phyloP scores from a whole-genome alignment of 805 yeast genomes.

The Clavispora asparagi region DNA sequence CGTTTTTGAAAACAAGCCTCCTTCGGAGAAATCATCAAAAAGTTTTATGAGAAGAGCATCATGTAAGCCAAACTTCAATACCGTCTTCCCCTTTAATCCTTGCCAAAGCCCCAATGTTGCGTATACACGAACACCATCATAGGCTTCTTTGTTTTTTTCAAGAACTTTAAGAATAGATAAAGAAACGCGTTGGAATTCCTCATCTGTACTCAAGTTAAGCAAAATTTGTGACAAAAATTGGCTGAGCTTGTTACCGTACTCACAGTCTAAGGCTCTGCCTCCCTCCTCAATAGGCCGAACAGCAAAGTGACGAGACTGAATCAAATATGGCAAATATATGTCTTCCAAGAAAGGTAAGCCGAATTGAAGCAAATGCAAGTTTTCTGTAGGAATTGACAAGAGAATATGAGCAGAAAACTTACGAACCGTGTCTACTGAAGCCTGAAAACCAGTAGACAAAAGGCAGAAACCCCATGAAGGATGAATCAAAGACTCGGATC shows the following conservation, averaged over 20 bases:
- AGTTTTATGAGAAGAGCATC: conserved; percentile 21
- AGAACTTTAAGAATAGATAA: conserved; percentile 39
- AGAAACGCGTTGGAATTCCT: conserved; percentile 21
- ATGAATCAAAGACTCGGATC: conserved; percentile 47
- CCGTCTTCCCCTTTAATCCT: conserved; percentile 39
- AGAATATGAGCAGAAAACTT: conserved; percentile 55
- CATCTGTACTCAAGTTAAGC: conserved; percentile 18
- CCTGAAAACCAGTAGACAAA: conserved; percentile 70
- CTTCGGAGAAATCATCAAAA: conserved; percentile 41
- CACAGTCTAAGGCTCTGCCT: conserved; percentile 38
- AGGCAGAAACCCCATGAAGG: conserved; percentile 69
- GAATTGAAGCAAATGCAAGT: conserved; percentile 33
- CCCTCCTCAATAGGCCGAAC: conserved; percentile 26
- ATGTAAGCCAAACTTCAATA: conserved; percentile 23
- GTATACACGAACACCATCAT: conserved; percentile 68
- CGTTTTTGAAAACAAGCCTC: conserved; percentile 45
- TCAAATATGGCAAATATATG: conserved; percentile 51
- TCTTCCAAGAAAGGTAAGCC: conserved; percentile 41
- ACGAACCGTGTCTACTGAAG: conserved; percentile 73
- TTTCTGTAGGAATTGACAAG: conserved; percentile 43
- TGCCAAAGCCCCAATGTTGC: conserved; percentile 49
- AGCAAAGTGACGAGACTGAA: conserved; percentile 60
- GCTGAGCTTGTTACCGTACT: conserved; percentile 50
- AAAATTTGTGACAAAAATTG: conserved; percentile 40
- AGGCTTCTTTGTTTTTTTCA: conserved; percentile 43